Conservation (phyloP, 1,284 basidiomycete genomes). For the Neonothopanus nambi region DNA sequence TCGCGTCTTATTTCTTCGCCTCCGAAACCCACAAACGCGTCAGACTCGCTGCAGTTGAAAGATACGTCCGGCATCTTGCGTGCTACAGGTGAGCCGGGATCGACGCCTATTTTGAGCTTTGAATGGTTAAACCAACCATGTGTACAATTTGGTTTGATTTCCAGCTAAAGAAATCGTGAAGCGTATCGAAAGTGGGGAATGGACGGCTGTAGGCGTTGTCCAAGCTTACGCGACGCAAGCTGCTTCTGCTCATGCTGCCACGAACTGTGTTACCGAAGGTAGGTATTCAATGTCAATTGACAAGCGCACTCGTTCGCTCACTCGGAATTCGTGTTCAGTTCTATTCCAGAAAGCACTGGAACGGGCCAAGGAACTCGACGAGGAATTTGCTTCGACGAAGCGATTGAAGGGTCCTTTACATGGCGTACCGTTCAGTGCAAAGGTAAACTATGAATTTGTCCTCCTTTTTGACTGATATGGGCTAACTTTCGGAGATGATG, state of each 20-base stretch:
- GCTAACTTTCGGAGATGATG: slow-evolving; percentile 20
- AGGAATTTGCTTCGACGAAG: slow-evolving; percentile 61
- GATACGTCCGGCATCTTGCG: background rate
- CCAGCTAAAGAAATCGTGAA: slow-evolving; percentile 64
- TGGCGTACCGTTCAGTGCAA: slow-evolving; percentile 80
- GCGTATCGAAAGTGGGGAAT: slow-evolving; percentile 56
- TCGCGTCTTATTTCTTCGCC: slow-evolving; percentile 30
- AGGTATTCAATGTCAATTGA: background rate
- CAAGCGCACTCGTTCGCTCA: too few species aligned
- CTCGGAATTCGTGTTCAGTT: slow-evolving; percentile 38
- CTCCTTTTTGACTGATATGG: background rate
- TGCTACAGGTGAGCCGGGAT: slow-evolving; percentile 1
- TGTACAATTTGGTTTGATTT: background rate
- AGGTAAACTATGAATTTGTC: slow-evolving; percentile 7
- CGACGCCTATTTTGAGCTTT: too few species aligned
- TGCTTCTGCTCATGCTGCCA: slow-evolving; percentile 59
- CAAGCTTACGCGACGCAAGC: slow-evolving; percentile 75
- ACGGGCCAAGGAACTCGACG: slow-evolving; percentile 65
- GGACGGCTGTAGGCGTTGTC: slow-evolving; percentile 74
- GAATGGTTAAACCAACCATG: too few species aligned
- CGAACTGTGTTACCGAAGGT: slow-evolving; percentile 84
- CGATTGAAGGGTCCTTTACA: slow-evolving; percentile 73
- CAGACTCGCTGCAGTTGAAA: background rate
- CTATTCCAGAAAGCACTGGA: slow-evolving; percentile 65
- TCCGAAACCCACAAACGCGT: background rate